Conservation (phyloP, 2,329 filamentous ascomycete species). For the Ascochyta viciae-villosae region DNA sequence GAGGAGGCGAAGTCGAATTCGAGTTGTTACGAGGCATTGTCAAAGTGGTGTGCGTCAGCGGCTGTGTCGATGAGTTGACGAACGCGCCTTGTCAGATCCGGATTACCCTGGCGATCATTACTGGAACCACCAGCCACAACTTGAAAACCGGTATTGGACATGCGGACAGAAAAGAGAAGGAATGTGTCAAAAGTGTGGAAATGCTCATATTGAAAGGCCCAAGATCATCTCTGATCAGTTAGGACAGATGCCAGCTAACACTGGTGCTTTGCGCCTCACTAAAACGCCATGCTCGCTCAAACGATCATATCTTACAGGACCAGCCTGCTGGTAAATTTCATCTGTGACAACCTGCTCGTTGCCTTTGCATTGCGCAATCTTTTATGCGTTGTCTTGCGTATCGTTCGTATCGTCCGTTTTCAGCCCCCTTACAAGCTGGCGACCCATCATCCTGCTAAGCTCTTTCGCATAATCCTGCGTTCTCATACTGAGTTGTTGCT, state of each 20-base stretch:
- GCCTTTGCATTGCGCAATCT: background rate
- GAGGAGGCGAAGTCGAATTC: background rate
- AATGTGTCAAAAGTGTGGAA: background rate
- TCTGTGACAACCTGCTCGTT: background rate
- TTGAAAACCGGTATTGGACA: background rate
- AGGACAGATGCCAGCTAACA: conserved; percentile 6
- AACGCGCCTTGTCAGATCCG: conserved; percentile 14
- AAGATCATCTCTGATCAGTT: background rate
- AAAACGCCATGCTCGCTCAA: conserved; percentile 15
- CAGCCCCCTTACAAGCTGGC: conserved; percentile 31
- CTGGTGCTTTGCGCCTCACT: conserved; percentile 5
- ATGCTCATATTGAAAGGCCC: conserved; percentile 1
- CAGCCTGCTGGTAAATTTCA: background rate
- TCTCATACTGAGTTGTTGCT: conserved; percentile 31
- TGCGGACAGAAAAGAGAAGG: background rate
- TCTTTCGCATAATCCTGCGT: conserved; percentile 37
- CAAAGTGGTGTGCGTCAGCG: conserved; percentile 15
- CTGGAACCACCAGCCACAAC: background rate
- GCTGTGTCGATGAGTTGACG: conserved; percentile 10
- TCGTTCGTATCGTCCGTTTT: conserved; percentile 16
- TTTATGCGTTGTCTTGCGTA: background rate
- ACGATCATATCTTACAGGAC: conserved; percentile 8
- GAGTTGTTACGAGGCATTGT: background rate
- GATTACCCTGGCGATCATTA: conserved; percentile 13
- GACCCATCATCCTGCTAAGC: conserved; percentile 37